Base-by-base conservation (phyloP, 2,329 filamentous ascomycete genomes). In the Ophiostoma perfectum region DNA sequence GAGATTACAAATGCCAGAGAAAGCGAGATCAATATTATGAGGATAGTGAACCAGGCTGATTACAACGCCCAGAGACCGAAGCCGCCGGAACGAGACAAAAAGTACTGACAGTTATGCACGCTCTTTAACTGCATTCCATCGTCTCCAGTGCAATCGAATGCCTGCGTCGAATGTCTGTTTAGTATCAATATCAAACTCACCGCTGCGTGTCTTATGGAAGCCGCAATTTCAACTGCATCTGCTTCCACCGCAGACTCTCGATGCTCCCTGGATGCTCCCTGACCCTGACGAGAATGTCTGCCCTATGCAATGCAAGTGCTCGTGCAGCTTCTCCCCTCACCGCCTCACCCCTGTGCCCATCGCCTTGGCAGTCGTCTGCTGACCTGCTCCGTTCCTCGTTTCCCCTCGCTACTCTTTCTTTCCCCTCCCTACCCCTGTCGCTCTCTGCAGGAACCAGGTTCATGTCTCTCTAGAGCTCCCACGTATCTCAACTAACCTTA, bases 371-470 rank as follows among this genome's bases (percentile, higher is more conserved):
- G 27, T 27, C 27, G 55, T 38, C 27, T 60, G 55, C 18, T 60
- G 55, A 60, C 55, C 27, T 60, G n/a, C 18, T 36, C 8, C 12
- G 3, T 16, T 38, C 52, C 27, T 18, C 52, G 5, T 18, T 58
- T 58, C 18, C 52, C 6, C 52, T 58, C 18, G 5, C 14, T 18
- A 12, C 7, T 38, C 55, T 55, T 55, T 18, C 49, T 18, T 18
- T 55, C 49, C 36, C 55, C 11, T 16, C n/a, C 6, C 16, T 52
- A 60, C 55, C 55, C 55, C 55, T 60, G 55, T 60, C 55, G 55
- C 55, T 60, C 55, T 38, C 36, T 60, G 55, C 55, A 60, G 55
- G 55, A 60, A 60, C 55, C 55, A 38, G 55, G 18, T 38, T 38
- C 9, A 12, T 58, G 27, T 38, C 14, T 4, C 27, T 14, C 4